Conservation (phyloP, 805 yeast genomes). For the Candida insectorum region DNA sequence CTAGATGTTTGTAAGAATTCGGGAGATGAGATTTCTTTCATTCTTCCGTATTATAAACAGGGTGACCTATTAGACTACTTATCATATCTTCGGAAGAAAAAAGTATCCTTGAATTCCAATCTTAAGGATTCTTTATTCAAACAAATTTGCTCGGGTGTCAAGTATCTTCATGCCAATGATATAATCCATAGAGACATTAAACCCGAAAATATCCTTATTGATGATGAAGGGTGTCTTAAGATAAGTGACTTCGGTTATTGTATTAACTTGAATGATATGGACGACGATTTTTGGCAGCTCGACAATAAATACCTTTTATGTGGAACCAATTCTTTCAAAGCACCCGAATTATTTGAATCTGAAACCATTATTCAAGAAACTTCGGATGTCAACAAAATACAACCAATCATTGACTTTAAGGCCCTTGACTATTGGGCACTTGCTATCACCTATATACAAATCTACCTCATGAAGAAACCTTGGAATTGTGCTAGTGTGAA, state of each 20-base stretch:
- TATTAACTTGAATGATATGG: slow-evolving; percentile 24
- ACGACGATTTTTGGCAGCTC: slow-evolving; percentile 13
- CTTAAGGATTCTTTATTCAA: slow-evolving; percentile 46
- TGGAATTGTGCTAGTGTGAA: slow-evolving; percentile 41
- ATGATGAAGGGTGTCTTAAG: slow-evolving; percentile 40
- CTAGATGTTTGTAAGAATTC: slow-evolving; percentile 20
- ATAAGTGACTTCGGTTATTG: slow-evolving; percentile 54
- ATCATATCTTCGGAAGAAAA: slow-evolving; percentile 34
- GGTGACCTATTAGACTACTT: slow-evolving; percentile 48
- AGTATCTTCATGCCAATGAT: slow-evolving; percentile 38
- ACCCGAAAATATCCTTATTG: slow-evolving; percentile 53
- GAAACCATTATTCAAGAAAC: slow-evolving; percentile 16
- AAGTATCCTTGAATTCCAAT: slow-evolving; percentile 25
- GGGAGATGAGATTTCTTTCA: slow-evolving; percentile 14
- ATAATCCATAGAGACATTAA: slow-evolving; percentile 53
- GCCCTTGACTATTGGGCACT: slow-evolving; percentile 48
- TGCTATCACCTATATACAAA: slow-evolving; percentile 47
- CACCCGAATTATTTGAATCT: slow-evolving; percentile 45
- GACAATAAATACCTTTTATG: slow-evolving; percentile 19
- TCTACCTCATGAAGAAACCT: slow-evolving; percentile 43
- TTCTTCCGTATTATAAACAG: slow-evolving; percentile 40
- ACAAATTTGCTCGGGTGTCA: slow-evolving; percentile 43
- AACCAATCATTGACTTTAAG: slow-evolving; percentile 11
- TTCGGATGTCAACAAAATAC: slow-evolving; percentile 5
- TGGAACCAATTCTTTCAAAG: slow-evolving; percentile 54